Evolutionary conservation across 495 filamentous ascomycete genomes (phyloP).

Genomic region (Penicillium macrosclerotiorum): DNA sequence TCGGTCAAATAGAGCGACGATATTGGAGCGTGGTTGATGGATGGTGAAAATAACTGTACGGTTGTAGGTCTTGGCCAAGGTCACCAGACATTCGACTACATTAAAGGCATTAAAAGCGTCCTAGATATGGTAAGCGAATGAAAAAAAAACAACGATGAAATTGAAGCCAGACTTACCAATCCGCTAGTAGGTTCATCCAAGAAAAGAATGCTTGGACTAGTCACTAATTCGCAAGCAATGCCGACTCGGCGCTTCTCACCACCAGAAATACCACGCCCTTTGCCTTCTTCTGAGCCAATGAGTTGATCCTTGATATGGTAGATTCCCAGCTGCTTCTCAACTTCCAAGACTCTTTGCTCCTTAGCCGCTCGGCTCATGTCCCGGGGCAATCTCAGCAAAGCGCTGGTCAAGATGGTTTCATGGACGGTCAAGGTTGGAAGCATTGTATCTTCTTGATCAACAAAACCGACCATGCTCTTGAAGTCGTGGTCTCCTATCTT

Average conservation of each 20-base stretch:
- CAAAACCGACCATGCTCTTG: conserved; percentile 88
- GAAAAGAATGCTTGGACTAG: conserved; percentile 95
- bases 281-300: conserved; percentile 97
- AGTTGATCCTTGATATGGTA: conserved; percentile 86
- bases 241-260: conserved; percentile 95
- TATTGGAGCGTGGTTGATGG: conserved; percentile 99
- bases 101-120: conserved; percentile 98
- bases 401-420: conserved; percentile 94
- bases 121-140: conserved; percentile 12
- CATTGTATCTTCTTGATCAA: conserved; percentile 98
- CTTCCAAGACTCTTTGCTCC: conserved; percentile 84
- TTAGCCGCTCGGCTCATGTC: conserved; percentile 87
- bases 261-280: conserved; percentile 90
- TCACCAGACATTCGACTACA: conserved; percentile 93
- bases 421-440: conserved; percentile 95
- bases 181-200: conserved; percentile 96
- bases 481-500: conserved; percentile 83
- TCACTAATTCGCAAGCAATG: conserved; percentile 96
- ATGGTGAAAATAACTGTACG: conserved; percentile 97
- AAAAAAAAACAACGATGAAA: neutral
- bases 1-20: conserved; percentile 96
- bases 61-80: conserved; percentile 90
- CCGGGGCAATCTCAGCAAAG: conserved; percentile 80
- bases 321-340: conserved; percentile 93
- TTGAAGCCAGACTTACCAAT: conserved; percentile 42